Base-by-base conservation (phyloP, 805 yeast species). In the Candida xyloterini region DNA sequence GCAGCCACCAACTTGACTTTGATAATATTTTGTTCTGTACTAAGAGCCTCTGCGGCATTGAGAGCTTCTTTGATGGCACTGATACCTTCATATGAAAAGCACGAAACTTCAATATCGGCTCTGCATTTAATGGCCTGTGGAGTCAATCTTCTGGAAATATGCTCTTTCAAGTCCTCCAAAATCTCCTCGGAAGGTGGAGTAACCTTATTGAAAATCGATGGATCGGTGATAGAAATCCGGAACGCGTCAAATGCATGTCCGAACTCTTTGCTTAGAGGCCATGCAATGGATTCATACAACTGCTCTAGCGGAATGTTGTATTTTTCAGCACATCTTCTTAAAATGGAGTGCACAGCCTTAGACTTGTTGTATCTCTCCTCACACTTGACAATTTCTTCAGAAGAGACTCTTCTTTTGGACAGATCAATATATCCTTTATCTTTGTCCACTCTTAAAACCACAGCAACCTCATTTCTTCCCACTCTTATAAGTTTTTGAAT, bases 171-270 rank as follows among this genome's bases (percentile, higher is more conserved):
- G 66, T 93, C 98, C 35, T 79, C 85, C 65, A 87, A 74, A 26
- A 93, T 75, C 30, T 81, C 95, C 34, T 71, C 60, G 11, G 84
- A 72, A 40, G 95, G 90, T 16, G 91, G 77, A 28, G 64, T 68
- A 48, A 91, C 70, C 35, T 78, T 87, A 51, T 86, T 95, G 70
- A 91, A 91, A 42, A 91, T 90, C 35, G 84, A 65, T 23, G 88
- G 80, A 65, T 90, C 95, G 36, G 96, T 88, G 67, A 93, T 93
- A 38, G 96, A 91, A 59, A 90, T 73, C 71, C 95, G 89, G 76
- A 93, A 93, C 25, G 96, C 98, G 61, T 91, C 98, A 62, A 89
- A 89, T 16, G 96, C 96, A 65, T 93, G 98, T 46, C 99, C 98
- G 62, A 77, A 93, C 65, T 84, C 90, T 66, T 84, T 80, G 70